Evolutionary conservation across 129 eudicot genomes (phyloP).

Genomic region (Centrapalus pauciflorus): DNA sequence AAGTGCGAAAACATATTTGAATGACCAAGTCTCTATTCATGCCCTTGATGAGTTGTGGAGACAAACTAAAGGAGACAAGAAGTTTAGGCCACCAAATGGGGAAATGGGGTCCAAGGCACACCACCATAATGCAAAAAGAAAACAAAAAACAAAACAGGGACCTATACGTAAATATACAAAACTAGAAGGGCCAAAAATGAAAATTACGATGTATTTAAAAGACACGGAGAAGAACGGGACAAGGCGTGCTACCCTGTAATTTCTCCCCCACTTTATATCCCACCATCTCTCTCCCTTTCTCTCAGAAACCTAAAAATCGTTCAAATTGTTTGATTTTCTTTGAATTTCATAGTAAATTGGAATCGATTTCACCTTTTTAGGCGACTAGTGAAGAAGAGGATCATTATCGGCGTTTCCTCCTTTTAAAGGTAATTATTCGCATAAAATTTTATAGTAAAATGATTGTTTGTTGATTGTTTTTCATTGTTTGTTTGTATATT

Average conservation of each 20-base stretch:
- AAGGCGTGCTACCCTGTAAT: conserved; percentile 10
- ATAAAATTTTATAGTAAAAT: not conserved
- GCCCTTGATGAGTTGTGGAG: conserved; percentile 11
- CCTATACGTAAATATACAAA: not conserved
- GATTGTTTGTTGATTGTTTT: not conserved
- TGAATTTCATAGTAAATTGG: not conserved
- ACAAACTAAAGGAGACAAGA: conserved; percentile 20
- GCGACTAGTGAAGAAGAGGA: not conserved
- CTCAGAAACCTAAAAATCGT: not conserved
- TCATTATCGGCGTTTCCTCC: not conserved
- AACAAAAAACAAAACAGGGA: conserved; percentile 22
- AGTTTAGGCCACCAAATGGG: conserved; percentile 30
- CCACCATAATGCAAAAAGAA: conserved; percentile 19
- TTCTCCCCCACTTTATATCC: conserved; percentile 14
- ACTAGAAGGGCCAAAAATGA: not conserved
- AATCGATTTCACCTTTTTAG: not conserved
- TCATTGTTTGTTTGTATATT: not conserved
- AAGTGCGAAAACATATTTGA: too few species aligned
- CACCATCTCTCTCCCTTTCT: not conserved
- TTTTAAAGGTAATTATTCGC: not conserved
- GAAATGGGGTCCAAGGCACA: conserved; percentile 24
- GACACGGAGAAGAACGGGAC: conserved; percentile 5
- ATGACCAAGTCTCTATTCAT: not conserved
- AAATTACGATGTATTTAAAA: not conserved
- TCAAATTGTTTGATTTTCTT: not conserved